Base-by-base conservation (phyloP, 2,329 filamentous ascomycete genomes). In the Penicillium expansum region DNA sequence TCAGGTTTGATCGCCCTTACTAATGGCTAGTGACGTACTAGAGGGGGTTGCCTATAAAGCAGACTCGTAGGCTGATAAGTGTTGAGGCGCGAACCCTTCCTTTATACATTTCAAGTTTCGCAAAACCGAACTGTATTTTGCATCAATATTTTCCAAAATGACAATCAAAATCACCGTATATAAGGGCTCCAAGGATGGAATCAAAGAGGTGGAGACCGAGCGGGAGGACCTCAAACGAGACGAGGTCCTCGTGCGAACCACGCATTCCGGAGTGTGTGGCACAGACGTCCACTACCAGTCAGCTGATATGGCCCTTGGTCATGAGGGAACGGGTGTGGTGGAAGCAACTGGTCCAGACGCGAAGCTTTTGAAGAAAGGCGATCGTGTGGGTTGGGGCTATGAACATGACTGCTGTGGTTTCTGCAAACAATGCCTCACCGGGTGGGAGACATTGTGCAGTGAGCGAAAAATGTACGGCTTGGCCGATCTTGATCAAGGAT, bases 261-360 rank as follows among this genome's bases (percentile, higher is more conserved):
- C 86, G 16, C 84, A 86, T 56, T 87, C 85, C 2, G 87, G 87
- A 30, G 76, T 89, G 50, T 90, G 87, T 70, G 85, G 83, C 48
- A 89, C 87, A 4, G 81, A 79, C 57, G 62, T 77, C 48, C 77
- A 81, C 61, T 74, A 69, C 58, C 50, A 59, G 13, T 48, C 55
- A 13, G 48, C 55, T 8, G 68, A 73, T 39, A 74, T 74, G 67
- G 73, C 62, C 2, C 68, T 76, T 1, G 75, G 75, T 7, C 75
- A 77, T 52, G 75, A 77, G 65, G 74, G 74, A 29, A 61, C 73
- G 1, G 74, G 74, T 1, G 43, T 71, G 0, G 70, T 77, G 5
- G 67, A 70, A 44, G 61, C 57, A 10, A 58, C 63, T 14, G 74
- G 74, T 0, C 68, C 71, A 1, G 63, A 67, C 4, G 71, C 70